Percentiles rank a stretch among this genome's conserved stretches.
Evolutionary conservation across 257 asterid genomes (phyloP).

Genomic region (Solanum chiquidenum): DNA sequence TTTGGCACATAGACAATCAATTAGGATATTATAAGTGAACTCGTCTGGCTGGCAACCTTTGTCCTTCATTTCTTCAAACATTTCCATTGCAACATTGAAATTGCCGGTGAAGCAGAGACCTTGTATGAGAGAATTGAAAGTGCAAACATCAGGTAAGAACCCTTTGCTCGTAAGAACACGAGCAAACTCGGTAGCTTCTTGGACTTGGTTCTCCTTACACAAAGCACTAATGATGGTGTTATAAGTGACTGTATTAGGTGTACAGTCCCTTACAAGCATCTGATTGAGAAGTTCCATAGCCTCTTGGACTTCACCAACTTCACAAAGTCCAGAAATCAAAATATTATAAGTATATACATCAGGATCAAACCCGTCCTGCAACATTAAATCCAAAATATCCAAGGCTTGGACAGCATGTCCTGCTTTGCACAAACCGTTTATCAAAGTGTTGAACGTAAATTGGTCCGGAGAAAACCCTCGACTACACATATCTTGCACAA

Average conservation of each 20-base stretch:
- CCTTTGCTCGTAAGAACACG: conserved; percentile 50
- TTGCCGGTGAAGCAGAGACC: conserved; percentile 56
- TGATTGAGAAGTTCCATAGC: conserved; percentile 64
- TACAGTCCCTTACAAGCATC: conserved; percentile 64
- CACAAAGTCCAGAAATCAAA: conserved; percentile 80
- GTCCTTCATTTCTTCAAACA: conserved; percentile 62
- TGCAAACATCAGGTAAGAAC: conserved; percentile 58
- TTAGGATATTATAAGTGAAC: conserved; percentile 77
- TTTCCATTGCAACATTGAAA: conserved; percentile 40
- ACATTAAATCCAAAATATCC: conserved; percentile 79
- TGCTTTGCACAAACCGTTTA: conserved; percentile 68
- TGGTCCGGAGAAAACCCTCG: conserved; percentile 68
- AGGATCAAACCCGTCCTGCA: conserved; percentile 72
- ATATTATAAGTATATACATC: conserved; percentile 64
- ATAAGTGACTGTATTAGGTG: conserved; percentile 68
- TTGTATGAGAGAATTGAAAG: conserved; percentile 74
- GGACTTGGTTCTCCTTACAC: conserved; percentile 68
- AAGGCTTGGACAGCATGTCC: conserved; percentile 70
- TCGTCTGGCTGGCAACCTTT: conserved; percentile 82
- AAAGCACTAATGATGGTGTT: conserved; percentile 62
- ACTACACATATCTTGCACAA: conserved; percentile 51
- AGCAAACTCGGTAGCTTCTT: conserved; percentile 70
- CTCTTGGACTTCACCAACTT: conserved; percentile 46
- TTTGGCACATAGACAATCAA: conserved; percentile 58
- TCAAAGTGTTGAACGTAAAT: conserved; percentile 68